A percentile compares a stretch with the other conserved stretches of the same genome.
phyloP scores from a whole-genome alignment of 129 eudicot genomes.

The Flaveria ramosissima region DNA sequence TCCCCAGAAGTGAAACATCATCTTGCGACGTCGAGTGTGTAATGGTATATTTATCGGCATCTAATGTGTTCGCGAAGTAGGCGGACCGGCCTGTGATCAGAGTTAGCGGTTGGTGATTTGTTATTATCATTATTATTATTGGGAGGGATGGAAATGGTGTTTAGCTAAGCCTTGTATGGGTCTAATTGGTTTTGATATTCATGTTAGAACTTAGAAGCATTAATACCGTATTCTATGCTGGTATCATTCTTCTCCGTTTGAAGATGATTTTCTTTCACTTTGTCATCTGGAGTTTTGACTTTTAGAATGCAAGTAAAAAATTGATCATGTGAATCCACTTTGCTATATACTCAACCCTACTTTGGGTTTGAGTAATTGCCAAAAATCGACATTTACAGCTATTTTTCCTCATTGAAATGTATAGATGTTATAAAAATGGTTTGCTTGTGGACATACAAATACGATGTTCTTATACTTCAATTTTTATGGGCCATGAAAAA shows the following conservation, averaged over 20 bases:
- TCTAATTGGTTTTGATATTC: slow-evolving; percentile 8
- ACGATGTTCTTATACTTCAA: too few species aligned
- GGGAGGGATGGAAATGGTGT: neutral
- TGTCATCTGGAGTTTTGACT: neutral
- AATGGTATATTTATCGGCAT: slow-evolving; percentile 23
- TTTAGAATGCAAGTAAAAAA: neutral
- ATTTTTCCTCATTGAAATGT: too few species aligned
- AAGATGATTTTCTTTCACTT: neutral
- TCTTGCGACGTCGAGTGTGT: slow-evolving; percentile 22
- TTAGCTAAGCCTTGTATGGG: slow-evolving; percentile 14
- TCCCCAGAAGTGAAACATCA: neutral
- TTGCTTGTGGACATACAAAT: too few species aligned
- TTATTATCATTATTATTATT: slow-evolving; percentile 1
- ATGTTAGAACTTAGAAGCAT: slow-evolving; percentile 2
- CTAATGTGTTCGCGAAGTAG: slow-evolving; percentile 18
- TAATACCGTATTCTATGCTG: neutral
- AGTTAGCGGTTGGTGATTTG: slow-evolving; percentile 16
- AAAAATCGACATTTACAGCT: too few species aligned
- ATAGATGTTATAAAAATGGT: too few species aligned
- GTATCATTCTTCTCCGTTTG: slow-evolving; percentile 2
- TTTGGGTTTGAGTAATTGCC: too few species aligned
- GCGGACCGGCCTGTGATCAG: slow-evolving; percentile 30
- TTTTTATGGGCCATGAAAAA: too few species aligned
- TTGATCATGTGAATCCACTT: too few species aligned
- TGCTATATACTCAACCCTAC: too few species aligned